Evolutionary conservation across 108 stramenopile genomes (phyloP).

Genomic region (Stephanodiscus triporus): DNA sequence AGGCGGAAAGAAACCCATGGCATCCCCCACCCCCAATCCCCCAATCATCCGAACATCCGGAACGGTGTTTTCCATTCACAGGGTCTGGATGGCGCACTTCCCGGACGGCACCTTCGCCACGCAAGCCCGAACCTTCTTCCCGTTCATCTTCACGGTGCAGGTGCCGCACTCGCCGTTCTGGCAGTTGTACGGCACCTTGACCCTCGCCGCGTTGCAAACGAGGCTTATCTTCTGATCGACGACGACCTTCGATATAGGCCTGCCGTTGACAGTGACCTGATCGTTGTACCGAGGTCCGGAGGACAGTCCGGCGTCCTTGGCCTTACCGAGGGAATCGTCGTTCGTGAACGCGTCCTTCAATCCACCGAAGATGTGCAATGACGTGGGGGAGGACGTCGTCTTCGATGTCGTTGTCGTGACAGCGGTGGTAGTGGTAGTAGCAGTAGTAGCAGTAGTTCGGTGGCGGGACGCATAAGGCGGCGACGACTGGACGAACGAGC

Average conservation of each 20-base stretch:
- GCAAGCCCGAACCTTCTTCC: conserved; percentile 82
- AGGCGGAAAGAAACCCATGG: too few relatives aligned
- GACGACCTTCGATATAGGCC: conserved; percentile 67
- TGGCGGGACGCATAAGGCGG: too few relatives aligned
- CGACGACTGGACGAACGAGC: background rate
- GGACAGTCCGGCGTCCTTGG: conserved; percentile 70
- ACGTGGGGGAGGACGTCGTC: conserved; percentile 33
- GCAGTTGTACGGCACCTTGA: conserved; percentile 87
- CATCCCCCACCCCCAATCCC: background rate
- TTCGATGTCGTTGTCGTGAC: background rate
- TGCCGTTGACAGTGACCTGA: conserved; percentile 84
- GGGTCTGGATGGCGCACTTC: conserved; percentile 68
- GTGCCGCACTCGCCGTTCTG: conserved; percentile 88
- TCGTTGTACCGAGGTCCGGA: conserved; percentile 79
- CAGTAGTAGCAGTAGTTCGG: too few relatives aligned
- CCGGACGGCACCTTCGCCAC: conserved; percentile 62
- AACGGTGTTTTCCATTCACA: conserved; percentile 21
- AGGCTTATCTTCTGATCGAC: conserved; percentile 81
- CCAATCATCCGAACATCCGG: background rate
- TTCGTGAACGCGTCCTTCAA: conserved; percentile 80
- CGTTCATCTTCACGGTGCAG: conserved; percentile 79
- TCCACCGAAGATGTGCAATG: conserved; percentile 66
- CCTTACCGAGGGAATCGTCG: conserved; percentile 73
- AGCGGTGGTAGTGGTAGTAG: too few relatives aligned
- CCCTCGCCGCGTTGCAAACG: conserved; percentile 73